These are phyloP conservation scores for Leishmania guyanensis DNA, from an alignment of 208 protist species.

Conservation along the genomic window DNA sequence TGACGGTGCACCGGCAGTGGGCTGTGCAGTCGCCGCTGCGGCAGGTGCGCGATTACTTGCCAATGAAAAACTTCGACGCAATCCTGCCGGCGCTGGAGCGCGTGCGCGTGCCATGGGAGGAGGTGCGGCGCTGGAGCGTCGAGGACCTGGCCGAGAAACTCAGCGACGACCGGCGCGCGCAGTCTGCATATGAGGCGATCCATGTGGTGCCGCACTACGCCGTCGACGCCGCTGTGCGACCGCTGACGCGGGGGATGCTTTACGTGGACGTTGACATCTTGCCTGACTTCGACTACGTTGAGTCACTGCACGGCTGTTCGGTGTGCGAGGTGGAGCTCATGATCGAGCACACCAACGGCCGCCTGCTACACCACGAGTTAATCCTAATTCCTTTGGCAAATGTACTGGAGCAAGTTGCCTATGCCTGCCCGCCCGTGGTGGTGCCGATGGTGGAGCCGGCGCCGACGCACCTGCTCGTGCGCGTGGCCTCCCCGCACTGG, in stretches of 20 bases:
- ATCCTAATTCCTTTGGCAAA: conserved; percentile 90
- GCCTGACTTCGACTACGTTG: conserved; percentile 96
- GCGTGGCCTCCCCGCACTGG: conserved; percentile 92
- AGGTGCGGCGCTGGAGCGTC: conserved; percentile 92
- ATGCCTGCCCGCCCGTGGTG: conserved; percentile 91
- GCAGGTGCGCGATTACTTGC: conserved; percentile 82
- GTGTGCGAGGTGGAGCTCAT: conserved; percentile 95
- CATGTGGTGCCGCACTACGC: conserved; percentile 95
- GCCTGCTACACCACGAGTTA: conserved; percentile 97
- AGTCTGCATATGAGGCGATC: conserved; percentile 91
- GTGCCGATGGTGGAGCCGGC: conserved; percentile 97
- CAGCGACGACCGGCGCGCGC: conserved; percentile 84
- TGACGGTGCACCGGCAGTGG: conserved; percentile 98
- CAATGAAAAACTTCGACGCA: conserved; percentile 71
- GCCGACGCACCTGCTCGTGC: conserved; percentile 96
- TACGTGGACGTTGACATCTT: conserved; percentile 96
- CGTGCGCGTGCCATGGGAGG: conserved; percentile 95
- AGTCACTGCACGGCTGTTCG: conserved; percentile 86
- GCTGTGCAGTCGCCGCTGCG: conserved; percentile 93
- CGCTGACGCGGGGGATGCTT: conserved; percentile 96
- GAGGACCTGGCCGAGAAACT: conserved; percentile 95
- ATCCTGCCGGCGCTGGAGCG: conserved; percentile 96
- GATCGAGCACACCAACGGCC: conserved; percentile 96
- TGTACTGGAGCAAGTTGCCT: conserved; percentile 62
- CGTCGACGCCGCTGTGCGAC: conserved; percentile 91